Base-by-base conservation (phyloP, 2,329 filamentous ascomycete genomes). In the Tolypocladium capitatum region DNA sequence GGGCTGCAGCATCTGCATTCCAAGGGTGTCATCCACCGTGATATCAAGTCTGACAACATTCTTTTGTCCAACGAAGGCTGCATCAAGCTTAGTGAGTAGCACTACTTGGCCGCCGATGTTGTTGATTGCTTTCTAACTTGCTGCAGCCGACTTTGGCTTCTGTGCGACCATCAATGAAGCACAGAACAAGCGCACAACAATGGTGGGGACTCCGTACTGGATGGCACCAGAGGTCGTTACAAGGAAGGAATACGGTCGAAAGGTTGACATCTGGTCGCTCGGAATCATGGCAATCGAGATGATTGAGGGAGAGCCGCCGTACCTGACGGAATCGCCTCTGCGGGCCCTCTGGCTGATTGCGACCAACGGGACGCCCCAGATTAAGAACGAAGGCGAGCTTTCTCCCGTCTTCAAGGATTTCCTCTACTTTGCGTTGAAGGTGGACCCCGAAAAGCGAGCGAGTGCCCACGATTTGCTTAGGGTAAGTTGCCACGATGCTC, bases 281-380 rank as follows among this genome's bases (percentile, higher is more conserved):
- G 92, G 92, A 50, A 98, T 98, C 69, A 97, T 98, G 92, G 89
- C 92, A 8, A 97, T 98, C 60, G 92, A 98, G 68, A 98, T 98
- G 92, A 95, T 98, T 55, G 92, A 97, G 69, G 92, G 91, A 63
- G 92, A 97, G 65, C 92, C 92, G 13, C 92, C 92, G 24, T 98
- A 97, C 63, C 74, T 98, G 50, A 97, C 90, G 35, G 92, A 98
- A 65, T 94, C 88, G 34, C 92, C 92, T 5, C 75, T 98, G 24
- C 82, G 91, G 51, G 92, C 92, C 1, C 75, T 98, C 34, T 98
- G 92, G 75, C 70, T 98, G 57, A 98, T 98, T 64, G 92, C 92
- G 47, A 97, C 92, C 32, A 95, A 95, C 61, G 92, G 92, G 43
- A 97, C 92, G 16, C 92, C 92, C 2, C 76, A 83, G 46, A 94